Base-by-base conservation (phyloP, 2,329 filamentous ascomycete species). In the Coleophoma eucalyptorum region DNA sequence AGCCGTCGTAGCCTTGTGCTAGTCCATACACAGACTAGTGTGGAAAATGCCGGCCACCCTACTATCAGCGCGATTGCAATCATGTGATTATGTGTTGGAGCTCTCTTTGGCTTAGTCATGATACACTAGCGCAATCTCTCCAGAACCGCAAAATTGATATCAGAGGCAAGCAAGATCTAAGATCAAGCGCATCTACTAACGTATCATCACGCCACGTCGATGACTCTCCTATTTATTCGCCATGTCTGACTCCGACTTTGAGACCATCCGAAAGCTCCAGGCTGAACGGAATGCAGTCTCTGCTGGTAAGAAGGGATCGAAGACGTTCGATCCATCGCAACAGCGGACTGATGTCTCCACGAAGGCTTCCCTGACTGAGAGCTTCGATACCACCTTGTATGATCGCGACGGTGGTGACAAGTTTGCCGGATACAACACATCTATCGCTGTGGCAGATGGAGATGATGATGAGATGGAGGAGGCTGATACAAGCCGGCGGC, bases 331-430 rank as follows among this genome's bases (percentile, higher is more conserved):
- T 74, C 77, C 82, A 58, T 82, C 85, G 65, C 86, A 75, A 75
- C 91, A 96, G 76, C 89, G 89, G 72, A 83, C 81, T 77, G 87
- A 94, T 78, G 78, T 78, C 67, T 89, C 88, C 62, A 92, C 86
- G 70, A 97, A 96, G 81, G 89, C 88, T 71, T 96, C 89, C 69
- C 80, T 97, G 67, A 95, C 84, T 67, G 92, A 97, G 61, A 83
- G 81, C 67, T 92, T 92, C 73, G 94, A 97, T 69, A 93, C 83
- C 59, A 83, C 88, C 45, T 81, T 97, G 45, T 97, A 97, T 76
- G 90, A 91, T 53, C 80, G 82, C 66, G 82, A 88, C 70, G 84
- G 83, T 63, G 75, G 71, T 63, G 87, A 96, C 70, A 95, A 88
- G 68, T 97, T 84, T 73, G 81, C 89, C 13, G 93, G 91, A 58